Evolutionary conservation across 805 yeast species (phyloP).

Genomic region (Spathaspora gorwiae): DNA sequence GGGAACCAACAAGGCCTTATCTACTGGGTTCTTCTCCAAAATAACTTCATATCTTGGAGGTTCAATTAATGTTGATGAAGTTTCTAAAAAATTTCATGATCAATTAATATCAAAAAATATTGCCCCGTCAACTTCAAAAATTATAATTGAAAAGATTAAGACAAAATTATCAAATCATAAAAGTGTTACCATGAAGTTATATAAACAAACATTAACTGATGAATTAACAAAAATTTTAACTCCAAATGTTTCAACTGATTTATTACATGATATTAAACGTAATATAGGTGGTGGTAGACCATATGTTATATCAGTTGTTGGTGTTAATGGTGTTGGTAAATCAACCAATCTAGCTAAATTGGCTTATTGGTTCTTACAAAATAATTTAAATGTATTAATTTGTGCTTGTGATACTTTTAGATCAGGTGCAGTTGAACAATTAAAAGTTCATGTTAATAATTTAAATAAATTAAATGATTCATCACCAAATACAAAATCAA

Average conservation of each 20-base stretch:
- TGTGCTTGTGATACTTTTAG: constrained; percentile 98
- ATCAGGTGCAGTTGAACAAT: constrained; percentile 98
- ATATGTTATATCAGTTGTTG: constrained; percentile 94
- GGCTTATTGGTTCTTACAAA: constrained; percentile 93
- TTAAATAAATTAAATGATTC: constrained; percentile 61
- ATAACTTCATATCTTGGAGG: constrained; percentile 35
- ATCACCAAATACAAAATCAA: constrained; percentile 29
- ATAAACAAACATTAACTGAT: constrained; percentile 60
- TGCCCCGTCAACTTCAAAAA: constrained; percentile 82
- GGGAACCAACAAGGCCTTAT: neutral
- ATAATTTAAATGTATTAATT: constrained; percentile 77
- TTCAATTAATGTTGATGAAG: constrained; percentile 50
- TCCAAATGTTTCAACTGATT: constrained; percentile 85
- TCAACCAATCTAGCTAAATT: constrained; percentile 91
- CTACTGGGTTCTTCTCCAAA: constrained; percentile 32
- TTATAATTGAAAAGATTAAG: constrained; percentile 66
- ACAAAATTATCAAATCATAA: constrained; percentile 71
- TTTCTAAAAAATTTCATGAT: constrained; percentile 62
- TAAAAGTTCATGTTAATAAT: constrained; percentile 88
- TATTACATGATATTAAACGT: constrained; percentile 72
- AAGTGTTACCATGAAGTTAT: constrained; percentile 63
- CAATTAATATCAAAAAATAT: constrained; percentile 83
- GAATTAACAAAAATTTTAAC: constrained; percentile 75
- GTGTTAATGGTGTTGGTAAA: constrained; percentile 97
- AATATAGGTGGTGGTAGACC: constrained; percentile 44